phyloP scores from a whole-genome alignment of 192 early-diverging fungal genomes.

The Rhizophagus clarus region DNA sequence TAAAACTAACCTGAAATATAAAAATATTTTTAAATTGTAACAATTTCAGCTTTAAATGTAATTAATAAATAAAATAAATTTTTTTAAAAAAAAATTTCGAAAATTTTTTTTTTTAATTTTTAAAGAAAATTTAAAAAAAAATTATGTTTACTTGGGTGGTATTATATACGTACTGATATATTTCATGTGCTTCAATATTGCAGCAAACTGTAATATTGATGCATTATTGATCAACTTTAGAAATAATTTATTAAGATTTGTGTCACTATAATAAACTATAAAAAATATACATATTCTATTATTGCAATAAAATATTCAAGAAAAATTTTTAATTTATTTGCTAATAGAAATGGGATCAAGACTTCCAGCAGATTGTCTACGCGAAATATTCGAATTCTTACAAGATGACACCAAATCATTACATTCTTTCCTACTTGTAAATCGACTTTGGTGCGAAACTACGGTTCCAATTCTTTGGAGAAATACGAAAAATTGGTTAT shows the following conservation, averaged over 20 bases:
- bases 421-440: neutral
- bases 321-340: neutral
- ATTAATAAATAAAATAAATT: neutral
- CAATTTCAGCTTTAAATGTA: neutral
- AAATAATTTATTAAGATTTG: neutral
- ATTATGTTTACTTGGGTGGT: neutral
- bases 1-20: neutral
- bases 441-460: conserved; percentile 9
- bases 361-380: neutral
- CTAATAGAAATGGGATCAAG: neutral
- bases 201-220: neutral
- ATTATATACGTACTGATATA: neutral
- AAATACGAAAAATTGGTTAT: neutral
- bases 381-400: neutral
- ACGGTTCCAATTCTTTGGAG: conserved; percentile 14
- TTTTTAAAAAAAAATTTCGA: neutral
- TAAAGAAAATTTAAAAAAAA: neutral
- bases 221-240: neutral
- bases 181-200: neutral
- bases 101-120: neutral
- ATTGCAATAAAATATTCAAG: neutral
- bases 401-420: neutral
- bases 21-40: neutral
- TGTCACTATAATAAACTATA: neutral
- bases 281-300: neutral